Percentiles rank a stretch among this genome's conserved stretches.
Evolutionary conservation across 306 rosid genomes (phyloP).

Genomic region (Cucumis cinereus): DNA sequence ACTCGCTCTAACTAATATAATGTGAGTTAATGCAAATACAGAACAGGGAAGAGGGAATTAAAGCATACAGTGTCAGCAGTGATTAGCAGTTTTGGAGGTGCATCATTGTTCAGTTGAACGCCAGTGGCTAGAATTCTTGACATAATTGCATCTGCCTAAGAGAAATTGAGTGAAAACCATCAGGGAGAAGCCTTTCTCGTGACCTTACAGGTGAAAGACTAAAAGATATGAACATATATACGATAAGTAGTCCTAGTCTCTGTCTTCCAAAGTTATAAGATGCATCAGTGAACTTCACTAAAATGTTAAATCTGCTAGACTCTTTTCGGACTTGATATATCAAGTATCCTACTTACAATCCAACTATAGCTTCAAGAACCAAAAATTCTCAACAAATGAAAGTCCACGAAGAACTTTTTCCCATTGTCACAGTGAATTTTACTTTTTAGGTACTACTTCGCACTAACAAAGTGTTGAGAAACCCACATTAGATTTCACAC

Average conservation of each 20-base stretch:
- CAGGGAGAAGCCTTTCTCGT: neutral
- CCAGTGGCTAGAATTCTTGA: slow-evolving; percentile 31
- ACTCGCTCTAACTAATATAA: neutral
- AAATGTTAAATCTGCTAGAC: neutral
- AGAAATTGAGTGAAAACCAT: slow-evolving; percentile 12
- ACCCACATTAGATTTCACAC: no score
- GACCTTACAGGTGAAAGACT: neutral
- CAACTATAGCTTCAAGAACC: neutral
- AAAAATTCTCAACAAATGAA: neutral
- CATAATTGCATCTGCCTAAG: slow-evolving; percentile 83
- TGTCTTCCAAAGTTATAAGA: neutral
- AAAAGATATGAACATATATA: neutral
- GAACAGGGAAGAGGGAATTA: slow-evolving; percentile 3
- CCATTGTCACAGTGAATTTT: neutral
- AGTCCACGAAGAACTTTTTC: neutral
- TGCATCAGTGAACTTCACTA: neutral
- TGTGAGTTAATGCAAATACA: neutral
- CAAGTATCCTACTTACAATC: neutral
- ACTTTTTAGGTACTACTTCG: neutral
- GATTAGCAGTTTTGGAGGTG: slow-evolving; percentile 41
- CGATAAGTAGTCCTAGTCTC: neutral
- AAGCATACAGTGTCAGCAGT: slow-evolving; percentile 82
- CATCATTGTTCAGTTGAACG: slow-evolving; percentile 30
- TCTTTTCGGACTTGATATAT: neutral
- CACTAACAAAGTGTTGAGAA: no score